Conservation (phyloP, 1,284 basidiomycete genomes). For the Ganoderma lingzhi region DNA sequence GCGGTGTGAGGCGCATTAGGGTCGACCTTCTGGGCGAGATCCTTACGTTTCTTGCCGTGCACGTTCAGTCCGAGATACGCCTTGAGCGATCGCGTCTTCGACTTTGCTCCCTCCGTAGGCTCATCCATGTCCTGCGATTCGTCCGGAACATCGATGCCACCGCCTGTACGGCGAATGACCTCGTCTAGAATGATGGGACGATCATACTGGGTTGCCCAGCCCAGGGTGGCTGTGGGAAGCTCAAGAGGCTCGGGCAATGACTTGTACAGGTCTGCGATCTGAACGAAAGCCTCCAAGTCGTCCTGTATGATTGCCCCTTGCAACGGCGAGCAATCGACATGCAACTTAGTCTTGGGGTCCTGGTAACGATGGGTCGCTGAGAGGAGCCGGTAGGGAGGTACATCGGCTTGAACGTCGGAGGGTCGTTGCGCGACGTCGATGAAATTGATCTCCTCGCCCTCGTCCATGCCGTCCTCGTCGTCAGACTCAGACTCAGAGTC, state of each 20-base stretch:
- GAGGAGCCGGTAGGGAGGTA: slow-evolving; percentile 49
- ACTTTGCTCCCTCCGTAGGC: slow-evolving; percentile 32
- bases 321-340: slow-evolving; percentile 33
- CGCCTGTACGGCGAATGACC: slow-evolving; percentile 58
- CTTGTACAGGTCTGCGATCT: slow-evolving; percentile 54
- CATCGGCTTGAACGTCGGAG: slow-evolving; percentile 50
- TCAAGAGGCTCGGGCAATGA: slow-evolving; percentile 31
- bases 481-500: slow-evolving; percentile 43
- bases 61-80: slow-evolving; percentile 65
- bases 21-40: slow-evolving; percentile 56
- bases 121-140: slow-evolving; percentile 36
- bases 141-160: slow-evolving; percentile 48
- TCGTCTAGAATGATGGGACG: slow-evolving; percentile 59
- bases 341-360: slow-evolving; percentile 21
- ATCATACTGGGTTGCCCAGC: slow-evolving; percentile 47
- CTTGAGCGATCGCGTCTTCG: slow-evolving; percentile 46
- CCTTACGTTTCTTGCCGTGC: slow-evolving; percentile 65
- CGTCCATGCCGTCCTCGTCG: slow-evolving; percentile 43
- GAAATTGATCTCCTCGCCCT: slow-evolving; percentile 49
- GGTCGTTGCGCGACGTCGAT: slow-evolving; percentile 58
- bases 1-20: slow-evolving; percentile 45
- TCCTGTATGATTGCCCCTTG: slow-evolving; percentile 49
- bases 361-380: slow-evolving; percentile 27
- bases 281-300: slow-evolving; percentile 60
- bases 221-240: slow-evolving; percentile 30